Percentiles rank a stretch among this genome's conserved stretches.
These are phyloP conservation scores for Eutrema salsugineum DNA, from an alignment of 441 rosid genomes.

Conservation along the genomic window DNA sequence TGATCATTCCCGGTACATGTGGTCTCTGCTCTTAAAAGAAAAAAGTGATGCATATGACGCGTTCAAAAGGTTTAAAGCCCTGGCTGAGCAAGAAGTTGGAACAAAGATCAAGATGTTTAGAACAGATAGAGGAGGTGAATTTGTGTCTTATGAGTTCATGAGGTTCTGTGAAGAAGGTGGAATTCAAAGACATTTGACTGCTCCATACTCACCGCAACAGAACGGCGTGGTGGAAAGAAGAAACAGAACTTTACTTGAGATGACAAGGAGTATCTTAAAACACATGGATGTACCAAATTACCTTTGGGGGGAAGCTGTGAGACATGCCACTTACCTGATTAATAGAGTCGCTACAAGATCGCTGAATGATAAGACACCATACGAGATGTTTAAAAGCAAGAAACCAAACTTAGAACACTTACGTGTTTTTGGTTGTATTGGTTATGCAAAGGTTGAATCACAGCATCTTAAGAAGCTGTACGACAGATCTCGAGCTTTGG, in stretches of 20 bases:
- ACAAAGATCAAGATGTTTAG: neutral
- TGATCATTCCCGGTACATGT: neutral
- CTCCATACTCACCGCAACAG: neutral
- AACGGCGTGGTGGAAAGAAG: neutral
- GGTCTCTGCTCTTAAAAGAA: neutral
- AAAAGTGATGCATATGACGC: neutral
- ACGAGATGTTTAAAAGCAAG: no score
- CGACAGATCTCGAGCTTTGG: neutral
- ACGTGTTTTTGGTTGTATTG: neutral
- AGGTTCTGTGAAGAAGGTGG: accelerated
- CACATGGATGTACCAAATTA: neutral
- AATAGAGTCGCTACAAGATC: neutral
- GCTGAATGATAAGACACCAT: neutral
- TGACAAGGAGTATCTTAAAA: neutral
- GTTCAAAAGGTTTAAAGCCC: neutral
- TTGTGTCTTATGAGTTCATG: neutral
- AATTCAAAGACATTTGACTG: neutral
- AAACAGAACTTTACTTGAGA: neutral
- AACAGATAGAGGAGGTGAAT: neutral
- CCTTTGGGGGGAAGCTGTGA: neutral
- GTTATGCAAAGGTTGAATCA: neutral
- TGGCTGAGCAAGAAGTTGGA: no score
- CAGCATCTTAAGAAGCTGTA: neutral
- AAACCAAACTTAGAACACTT: neutral
- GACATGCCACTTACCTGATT: neutral